These are phyloP conservation scores for Diospyros lotus DNA, from an alignment of 148 eudicot species.

Conservation along the genomic window DNA sequence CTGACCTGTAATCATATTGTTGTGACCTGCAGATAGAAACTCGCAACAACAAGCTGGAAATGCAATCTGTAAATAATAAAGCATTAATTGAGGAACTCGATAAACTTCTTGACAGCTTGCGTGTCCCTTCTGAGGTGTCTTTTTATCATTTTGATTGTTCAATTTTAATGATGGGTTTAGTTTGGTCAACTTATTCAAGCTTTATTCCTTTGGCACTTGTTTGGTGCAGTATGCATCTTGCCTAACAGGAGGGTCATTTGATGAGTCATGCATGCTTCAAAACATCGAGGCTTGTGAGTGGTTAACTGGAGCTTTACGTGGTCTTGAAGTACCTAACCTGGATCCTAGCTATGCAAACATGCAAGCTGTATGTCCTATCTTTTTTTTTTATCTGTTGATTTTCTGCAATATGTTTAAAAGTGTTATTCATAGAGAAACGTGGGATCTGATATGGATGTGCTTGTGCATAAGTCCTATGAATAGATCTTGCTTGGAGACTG, in stretches of 20 bases:
- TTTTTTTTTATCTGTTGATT: constrained; percentile 7
- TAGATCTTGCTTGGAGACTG: neutral
- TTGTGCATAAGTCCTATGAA: neutral
- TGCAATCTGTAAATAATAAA: constrained; percentile 90
- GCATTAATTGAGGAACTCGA: constrained; percentile 85
- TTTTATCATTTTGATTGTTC: neutral
- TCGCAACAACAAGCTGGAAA: constrained; percentile 91
- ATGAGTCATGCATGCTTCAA: constrained; percentile 82
- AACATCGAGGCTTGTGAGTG: constrained; percentile 95
- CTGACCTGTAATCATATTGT: constrained; percentile 1
- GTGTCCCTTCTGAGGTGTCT: constrained; percentile 77
- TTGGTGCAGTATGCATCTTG: constrained; percentile 67
- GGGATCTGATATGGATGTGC: constrained; percentile 1
- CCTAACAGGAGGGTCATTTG: constrained; percentile 83
- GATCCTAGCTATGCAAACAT: constrained; percentile 68
- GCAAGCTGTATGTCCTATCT: constrained; percentile 65
- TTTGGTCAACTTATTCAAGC: neutral
- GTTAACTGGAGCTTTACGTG: constrained; percentile 67
- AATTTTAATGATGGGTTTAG: neutral
- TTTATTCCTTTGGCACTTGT: constrained; percentile 4
- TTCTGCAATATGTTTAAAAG: neutral
- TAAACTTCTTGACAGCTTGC: constrained; percentile 83
- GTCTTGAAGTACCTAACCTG: constrained; percentile 71
- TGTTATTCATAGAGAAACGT: neutral
- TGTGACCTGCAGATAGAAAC: constrained; percentile 71